These are phyloP conservation scores for Hymenotorrendiella dingleyae DNA, from an alignment of 2,329 filamentous ascomycete species.

Conservation along the genomic window DNA sequence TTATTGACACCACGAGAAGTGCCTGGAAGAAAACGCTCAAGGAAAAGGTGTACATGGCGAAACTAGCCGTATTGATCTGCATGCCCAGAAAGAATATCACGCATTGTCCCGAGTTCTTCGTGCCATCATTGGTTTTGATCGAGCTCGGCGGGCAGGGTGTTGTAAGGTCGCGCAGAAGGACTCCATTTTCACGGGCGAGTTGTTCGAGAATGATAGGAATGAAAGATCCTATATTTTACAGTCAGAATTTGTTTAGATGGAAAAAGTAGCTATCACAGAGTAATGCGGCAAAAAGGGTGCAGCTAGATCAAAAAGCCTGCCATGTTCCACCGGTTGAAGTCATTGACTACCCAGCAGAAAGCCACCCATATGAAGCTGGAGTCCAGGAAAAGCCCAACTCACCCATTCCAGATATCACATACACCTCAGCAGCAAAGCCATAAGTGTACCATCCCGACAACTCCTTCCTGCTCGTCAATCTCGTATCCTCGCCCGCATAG, in stretches of 20 bases:
- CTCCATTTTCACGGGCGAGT: slow-evolving; percentile 84
- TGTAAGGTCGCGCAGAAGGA: slow-evolving; percentile 70
- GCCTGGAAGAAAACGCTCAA: slow-evolving; percentile 86
- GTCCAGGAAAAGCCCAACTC: slow-evolving; percentile 31
- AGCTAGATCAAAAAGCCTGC: too few relatives aligned
- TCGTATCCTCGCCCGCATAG: slow-evolving; percentile 79
- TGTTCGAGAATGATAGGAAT: slow-evolving; percentile 94
- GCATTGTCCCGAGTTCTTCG: slow-evolving; percentile 74
- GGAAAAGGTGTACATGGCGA: slow-evolving; percentile 98
- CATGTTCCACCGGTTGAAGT: too few relatives aligned
- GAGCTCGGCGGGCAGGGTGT: slow-evolving; percentile 54
- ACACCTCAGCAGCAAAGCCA: slow-evolving; percentile 92
- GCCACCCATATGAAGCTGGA: not conserved
- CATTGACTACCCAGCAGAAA: too few relatives aligned
- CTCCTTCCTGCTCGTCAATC: slow-evolving; percentile 84
- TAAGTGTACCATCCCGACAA: slow-evolving; percentile 94
- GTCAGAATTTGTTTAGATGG: slow-evolving; percentile 13
- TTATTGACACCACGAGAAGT: slow-evolving; percentile 90
- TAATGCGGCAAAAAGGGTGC: too few relatives aligned
- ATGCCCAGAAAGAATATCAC: slow-evolving; percentile 74
- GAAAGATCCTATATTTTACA: slow-evolving; percentile 63
- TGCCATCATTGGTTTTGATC: too few relatives aligned
- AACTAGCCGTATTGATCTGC: slow-evolving; percentile 91
- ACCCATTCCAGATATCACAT: slow-evolving; percentile 87
- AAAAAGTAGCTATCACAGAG: too few relatives aligned